Evolutionary conservation across 805 yeast species (phyloP), one percentile per base, ranked within the genome.

Genomic region (Debaryomyces castellii): DNA sequence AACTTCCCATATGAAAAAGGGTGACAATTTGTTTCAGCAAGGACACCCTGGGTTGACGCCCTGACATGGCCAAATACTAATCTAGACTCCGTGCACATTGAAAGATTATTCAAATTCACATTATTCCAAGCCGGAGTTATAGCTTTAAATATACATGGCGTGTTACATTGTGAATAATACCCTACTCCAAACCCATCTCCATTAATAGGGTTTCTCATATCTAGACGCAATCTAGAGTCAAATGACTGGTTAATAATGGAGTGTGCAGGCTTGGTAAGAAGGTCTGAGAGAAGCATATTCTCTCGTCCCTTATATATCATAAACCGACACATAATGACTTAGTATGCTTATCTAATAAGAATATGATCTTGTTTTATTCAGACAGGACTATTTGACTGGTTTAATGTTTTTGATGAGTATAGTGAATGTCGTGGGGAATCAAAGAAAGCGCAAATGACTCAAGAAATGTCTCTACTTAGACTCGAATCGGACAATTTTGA

Each of bases 141-240:
- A 10, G 98, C 98, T 55, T 89, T 84, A 71, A 88, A 94, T 2
- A 90, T 78, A 65, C 98, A 94, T 21, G 99, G 98, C 1, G 89
- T 87, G 36, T 81, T 80, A 35, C 54, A 57, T 10, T 63, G 51
- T 7, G 70, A 57, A 44, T 94, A 94, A 67, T 94, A 94, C 0
- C 98, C 98, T 18, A 94, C 92, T 1, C 99, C 99, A 64, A 94
- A 94, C 0, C 99, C 99, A 65, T 94, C 99, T 35, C 99, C 99
- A 63, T 94, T 94, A 54, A 94, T 89, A 1, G 99, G 98, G 43
- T 96, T 81, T 52, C 95, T 72, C 68, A 82, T 84, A 59, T 94
- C 98, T 14, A 94, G 74, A 45, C 99, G 75, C 33, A 94, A 74
- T 40, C 99, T 69, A 34, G 94, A 83, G 62, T 94, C 99, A 59